Base-by-base conservation (phyloP, 1,284 basidiomycete genomes). In the Leccinum olivaceoglutinosum region DNA sequence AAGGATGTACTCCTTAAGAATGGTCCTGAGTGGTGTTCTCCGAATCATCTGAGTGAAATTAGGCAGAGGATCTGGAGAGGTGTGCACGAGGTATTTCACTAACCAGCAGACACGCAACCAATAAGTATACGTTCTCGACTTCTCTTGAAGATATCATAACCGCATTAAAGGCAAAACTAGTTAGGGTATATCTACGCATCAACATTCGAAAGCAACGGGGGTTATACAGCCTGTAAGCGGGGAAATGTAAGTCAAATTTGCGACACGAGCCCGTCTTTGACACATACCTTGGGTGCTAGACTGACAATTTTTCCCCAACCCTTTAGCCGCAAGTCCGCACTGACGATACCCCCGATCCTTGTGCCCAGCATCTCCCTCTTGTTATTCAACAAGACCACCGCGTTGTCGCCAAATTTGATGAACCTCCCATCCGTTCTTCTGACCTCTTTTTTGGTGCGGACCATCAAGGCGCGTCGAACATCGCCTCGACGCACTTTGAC, bases 341-440 rank as follows among this genome's bases (percentile, higher is more conserved):
- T 94, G 18, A 98, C 96, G 49, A 96, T 89, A 1, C 96, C 95
- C 71, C 91, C 92, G 67, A 99, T 94, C 70, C 96, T 87, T 64
- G 96, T 97, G 7, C 95, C 96, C 65, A 98, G 76, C 88, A 98
- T 94, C 78, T 99, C 96, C 69, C 90, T 87, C 80, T 98, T 98
- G 81, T 94, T 94, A 78, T 99, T 99, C 65, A 99, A 78, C 36
- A 99, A 79, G 1, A 99, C 95, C 39, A 90, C 96, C 0, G 97
- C 97, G 73, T 98, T 98, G 82, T 99, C 97, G 78, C 99, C 97
- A 77, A 99, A 99, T 59, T 93, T 85, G 71, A 96, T 82, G 67
- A 86, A 82, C 12, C 92, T 84, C 5, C 94, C 95, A 75, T 97
- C 94, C n/a, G 94, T 90, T 72, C 94, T 80, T 53, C 86, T 82